These are phyloP conservation scores for Pseudocercospora cruenta DNA, from an alignment of 2,329 filamentous ascomycete genomes.

Conservation along the genomic window DNA sequence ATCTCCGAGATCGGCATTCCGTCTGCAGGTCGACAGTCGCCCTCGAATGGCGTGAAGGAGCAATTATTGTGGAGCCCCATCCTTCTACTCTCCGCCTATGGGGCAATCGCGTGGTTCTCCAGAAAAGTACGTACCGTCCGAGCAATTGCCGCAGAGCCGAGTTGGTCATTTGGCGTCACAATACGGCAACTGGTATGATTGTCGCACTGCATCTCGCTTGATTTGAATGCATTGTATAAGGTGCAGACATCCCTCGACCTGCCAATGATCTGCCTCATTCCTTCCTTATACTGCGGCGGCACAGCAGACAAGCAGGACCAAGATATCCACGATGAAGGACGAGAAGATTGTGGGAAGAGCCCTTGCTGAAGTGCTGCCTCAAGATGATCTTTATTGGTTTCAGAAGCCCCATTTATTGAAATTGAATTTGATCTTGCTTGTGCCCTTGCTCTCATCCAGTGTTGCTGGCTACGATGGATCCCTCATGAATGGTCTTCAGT, in stretches of 20 bases:
- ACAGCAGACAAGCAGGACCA: neutral
- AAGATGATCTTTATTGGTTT: constrained; percentile 49
- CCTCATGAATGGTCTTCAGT: constrained; percentile 51
- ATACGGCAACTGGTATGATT: neutral
- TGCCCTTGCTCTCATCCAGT: constrained; percentile 50
- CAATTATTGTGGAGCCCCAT: constrained; percentile 11
- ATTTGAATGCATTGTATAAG: neutral
- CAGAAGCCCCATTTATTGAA: constrained; percentile 47
- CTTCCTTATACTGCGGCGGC: neutral
- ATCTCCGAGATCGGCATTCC: neutral
- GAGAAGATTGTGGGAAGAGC: constrained; percentile 37
- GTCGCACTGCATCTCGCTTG: neutral
- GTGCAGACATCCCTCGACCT: neutral
- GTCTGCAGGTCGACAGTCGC: constrained; percentile 38
- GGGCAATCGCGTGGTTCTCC: constrained; percentile 10
- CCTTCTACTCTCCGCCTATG: constrained; percentile 4
- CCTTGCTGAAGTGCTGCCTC: constrained; percentile 46
- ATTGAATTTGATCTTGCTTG: constrained; percentile 50
- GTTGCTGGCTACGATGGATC: constrained; percentile 52
- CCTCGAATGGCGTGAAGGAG: constrained; percentile 9
- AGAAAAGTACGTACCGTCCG: neutral
- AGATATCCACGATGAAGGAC: constrained; percentile 29
- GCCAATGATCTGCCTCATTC: neutral
- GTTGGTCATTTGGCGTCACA: constrained; percentile 10
- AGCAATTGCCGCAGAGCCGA: constrained; percentile 8